Evolutionary conservation across 108 stramenopile genomes (phyloP), one percentile per base, ranked within the genome.

Genomic region (Skeletonema costatum): DNA sequence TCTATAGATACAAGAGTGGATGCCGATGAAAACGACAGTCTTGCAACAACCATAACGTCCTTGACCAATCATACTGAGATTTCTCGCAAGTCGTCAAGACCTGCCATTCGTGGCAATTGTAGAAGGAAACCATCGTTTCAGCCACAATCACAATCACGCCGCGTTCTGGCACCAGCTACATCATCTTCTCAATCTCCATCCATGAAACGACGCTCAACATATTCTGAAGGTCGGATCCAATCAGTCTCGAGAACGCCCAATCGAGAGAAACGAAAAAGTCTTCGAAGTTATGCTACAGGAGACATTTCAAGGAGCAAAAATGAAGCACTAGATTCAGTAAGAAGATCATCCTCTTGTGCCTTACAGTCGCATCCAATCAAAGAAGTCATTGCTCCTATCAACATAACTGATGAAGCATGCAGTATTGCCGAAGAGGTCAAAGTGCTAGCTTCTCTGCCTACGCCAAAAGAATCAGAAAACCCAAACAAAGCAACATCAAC

Each of bases 21-120:
- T 8, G 42, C 31, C 14, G 79, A 80, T 48, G 78, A 78, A 60
- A 80, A 73, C 39, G 79, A 80, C 58, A 80, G 79, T 32, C 9
- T 74, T 44, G 67, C 79, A 2, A 74, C 68, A 17, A 74, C 79
- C 2, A 59, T 80, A 53, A 69, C 79, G n/a, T 80, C 79, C 1
- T 56, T 80, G 29, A 74, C 73, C 13, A 71, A 64, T 33, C 21
- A 31, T 32, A 74, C 50, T 12, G 51, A 69, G 58, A 21, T 41
- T 41, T 41, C 39, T 36, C 36, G 58, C 53, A 56, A 56, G 53
- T 29, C 25, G 8, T 16, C 16, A 5, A 46, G 53, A 25, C 19
- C 21, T 25, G 5, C 21, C 6, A 21, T 25, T 53, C 7, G 51
- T 53, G 21, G 51, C 16, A 16, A 25, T 21, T 5, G 17, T 3